phyloP scores from a whole-genome alignment of 345 rosid species.

The Dipteronia dyeriana region DNA sequence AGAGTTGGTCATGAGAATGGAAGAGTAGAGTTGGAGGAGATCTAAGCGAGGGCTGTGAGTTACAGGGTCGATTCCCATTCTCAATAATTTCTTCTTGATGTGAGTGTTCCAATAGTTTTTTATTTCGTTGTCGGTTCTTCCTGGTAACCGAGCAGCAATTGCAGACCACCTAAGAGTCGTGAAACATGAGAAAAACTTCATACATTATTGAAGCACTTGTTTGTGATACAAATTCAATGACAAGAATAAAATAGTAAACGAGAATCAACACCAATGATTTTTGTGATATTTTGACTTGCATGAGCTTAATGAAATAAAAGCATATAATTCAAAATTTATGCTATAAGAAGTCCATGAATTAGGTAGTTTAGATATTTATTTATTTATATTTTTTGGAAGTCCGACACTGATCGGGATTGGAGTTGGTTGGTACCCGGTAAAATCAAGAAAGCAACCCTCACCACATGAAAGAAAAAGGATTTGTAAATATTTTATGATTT shows the following conservation, averaged over 20 bases:
- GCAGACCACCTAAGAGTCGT: constrained; percentile 69
- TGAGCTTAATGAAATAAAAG: neutral
- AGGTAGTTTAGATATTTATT: neutral
- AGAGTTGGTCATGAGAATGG: constrained; percentile 33
- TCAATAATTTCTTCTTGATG: constrained; percentile 65
- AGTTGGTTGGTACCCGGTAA: too few species aligned
- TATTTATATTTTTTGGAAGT: too few species aligned
- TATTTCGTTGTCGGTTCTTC: constrained; percentile 89
- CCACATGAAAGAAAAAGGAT: too few species aligned
- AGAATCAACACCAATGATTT: neutral
- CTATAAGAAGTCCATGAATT: neutral
- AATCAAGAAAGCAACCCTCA: too few species aligned
- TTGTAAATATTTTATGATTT: too few species aligned
- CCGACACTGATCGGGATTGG: too few species aligned
- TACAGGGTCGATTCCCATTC: constrained; percentile 87
- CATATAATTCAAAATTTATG: neutral
- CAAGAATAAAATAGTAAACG: neutral
- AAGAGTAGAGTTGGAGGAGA: constrained; percentile 52
- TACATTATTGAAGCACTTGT: neutral
- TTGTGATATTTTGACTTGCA: neutral
- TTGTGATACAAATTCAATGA: neutral
- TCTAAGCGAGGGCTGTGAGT: constrained; percentile 78
- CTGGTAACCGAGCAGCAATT: constrained; percentile 79
- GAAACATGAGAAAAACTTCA: constrained; percentile 4
- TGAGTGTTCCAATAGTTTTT: constrained; percentile 92